Evolutionary conservation across 345 rosid genomes (phyloP).

Genomic region (Acer campestre): DNA sequence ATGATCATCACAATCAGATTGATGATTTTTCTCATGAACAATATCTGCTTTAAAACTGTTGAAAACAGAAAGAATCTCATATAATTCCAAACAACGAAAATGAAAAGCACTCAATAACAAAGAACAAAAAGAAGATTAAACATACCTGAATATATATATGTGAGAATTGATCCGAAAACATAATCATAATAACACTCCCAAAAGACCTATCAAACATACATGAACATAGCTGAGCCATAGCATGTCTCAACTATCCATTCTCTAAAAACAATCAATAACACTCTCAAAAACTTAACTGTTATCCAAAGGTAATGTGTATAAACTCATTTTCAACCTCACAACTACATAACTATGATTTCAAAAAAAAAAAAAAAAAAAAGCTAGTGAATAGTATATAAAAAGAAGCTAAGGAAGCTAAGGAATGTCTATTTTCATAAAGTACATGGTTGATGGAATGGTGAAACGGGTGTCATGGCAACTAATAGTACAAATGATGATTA

Average conservation of each 20-base stretch:
- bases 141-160: slow-evolving; percentile 47
- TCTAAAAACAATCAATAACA: too few species aligned
- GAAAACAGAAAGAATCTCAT: slow-evolving; percentile 4
- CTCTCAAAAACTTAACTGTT: too few species aligned
- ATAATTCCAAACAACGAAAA: not conserved
- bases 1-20: slow-evolving; percentile 6
- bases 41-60: slow-evolving; percentile 30
- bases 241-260: too few species aligned
- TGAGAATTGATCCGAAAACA: slow-evolving; percentile 35
- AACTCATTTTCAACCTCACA: too few species aligned
- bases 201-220: too few species aligned
- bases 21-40: slow-evolving; percentile 22
- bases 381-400: not conserved
- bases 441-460: not conserved
- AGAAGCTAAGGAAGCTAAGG: too few species aligned
- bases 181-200: too few species aligned
- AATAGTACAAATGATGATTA: not conserved
- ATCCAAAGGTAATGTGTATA: not conserved
- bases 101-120: not conserved
- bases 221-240: too few species aligned
- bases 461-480: not conserved
- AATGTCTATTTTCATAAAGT: not conserved
- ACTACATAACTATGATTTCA: too few species aligned
- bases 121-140: not conserved
- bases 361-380: too few species aligned